Base-by-base conservation (phyloP, 2,329 filamentous ascomycete genomes). In the Aspergillaceae sp. region DNA sequence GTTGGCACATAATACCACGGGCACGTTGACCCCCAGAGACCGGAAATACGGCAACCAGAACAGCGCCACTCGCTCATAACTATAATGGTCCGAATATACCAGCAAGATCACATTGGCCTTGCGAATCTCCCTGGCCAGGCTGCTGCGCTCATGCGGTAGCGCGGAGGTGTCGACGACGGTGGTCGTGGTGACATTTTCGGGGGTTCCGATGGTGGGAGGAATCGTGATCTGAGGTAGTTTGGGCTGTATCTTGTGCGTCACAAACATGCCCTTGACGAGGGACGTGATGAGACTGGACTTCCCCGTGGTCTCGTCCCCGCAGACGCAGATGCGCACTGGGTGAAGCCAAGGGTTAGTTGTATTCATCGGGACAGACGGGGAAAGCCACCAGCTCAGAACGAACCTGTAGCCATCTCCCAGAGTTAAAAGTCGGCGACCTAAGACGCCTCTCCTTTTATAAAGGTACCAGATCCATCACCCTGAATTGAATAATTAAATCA, bases 31-130 rank as follows among this genome's bases (percentile, higher is more conserved):
- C n/a, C 92, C 92, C 35, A 98, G 79, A 3, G 90, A 95, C 50
- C 92, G 86, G 63, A 98, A 97, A 68, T 96, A 94, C 7, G 92
- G 92, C 79, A 98, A 86, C 92, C 92, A 98, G 68, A 97, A 98
- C 40, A 98, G 75, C 3, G 91, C 92, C 3, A 98, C 90, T 34
- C 92, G 78, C 65, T 98, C 92, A 72, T 97, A 98, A 76, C 90
- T 97, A 74, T 98, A 98, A 70, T 97, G 91, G 66, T 98, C 92
- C 55, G 90, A 90, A 68, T 98, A 98, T 45, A 98, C 90, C 38
- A 98, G 80, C 11, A 97, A 77, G 53, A 98, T 97, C 55, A 96
- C 91, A 65, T 96, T 98, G 61, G 86, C 92, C 67, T 96, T 96
- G 53, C 92, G 83, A 51, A 98, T 90, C 71, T 97, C 92, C 64